phyloP scores from a whole-genome alignment of 352 stramenopile genomes.

The Phytophthora multivora region DNA sequence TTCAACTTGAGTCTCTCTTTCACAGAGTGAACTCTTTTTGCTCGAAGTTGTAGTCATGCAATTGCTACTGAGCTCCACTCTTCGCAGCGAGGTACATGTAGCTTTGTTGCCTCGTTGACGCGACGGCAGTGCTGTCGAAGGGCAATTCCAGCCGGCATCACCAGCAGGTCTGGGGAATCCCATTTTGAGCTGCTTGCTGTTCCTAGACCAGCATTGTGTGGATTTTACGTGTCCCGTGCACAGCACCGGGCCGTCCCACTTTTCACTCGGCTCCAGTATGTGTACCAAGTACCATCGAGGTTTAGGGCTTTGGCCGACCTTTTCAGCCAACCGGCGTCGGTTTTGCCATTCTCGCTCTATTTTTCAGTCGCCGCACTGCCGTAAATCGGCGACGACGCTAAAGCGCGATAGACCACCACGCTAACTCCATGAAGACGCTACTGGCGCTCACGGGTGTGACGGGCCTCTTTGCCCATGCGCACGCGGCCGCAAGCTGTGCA shows the following conservation, averaged over 20 bases:
- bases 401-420: background rate
- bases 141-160: background rate
- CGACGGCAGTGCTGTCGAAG: background rate
- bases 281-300: background rate
- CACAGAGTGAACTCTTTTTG: too few species aligned
- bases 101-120: background rate
- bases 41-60: too few species aligned
- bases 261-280: constrained; percentile 18
- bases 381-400: constrained; percentile 8
- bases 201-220: background rate
- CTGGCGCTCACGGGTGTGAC: constrained; percentile 12
- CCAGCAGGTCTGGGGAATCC: background rate
- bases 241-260: background rate
- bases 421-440: constrained; percentile 23
- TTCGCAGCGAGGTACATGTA: too few species aligned
- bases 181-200: constrained; percentile 9
- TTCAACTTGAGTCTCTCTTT: too few species aligned
- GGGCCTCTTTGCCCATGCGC: background rate
- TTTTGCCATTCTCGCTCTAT: constrained; percentile 29
- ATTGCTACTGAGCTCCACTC: too few species aligned
- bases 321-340: constrained; percentile 9
- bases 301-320: constrained; percentile 2
- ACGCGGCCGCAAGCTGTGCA: constrained; percentile 48
- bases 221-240: constrained; percentile 19
- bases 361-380: background rate